Base-by-base conservation (phyloP, 257 asterid genomes). In the Oldenlandia corymbosa region DNA sequence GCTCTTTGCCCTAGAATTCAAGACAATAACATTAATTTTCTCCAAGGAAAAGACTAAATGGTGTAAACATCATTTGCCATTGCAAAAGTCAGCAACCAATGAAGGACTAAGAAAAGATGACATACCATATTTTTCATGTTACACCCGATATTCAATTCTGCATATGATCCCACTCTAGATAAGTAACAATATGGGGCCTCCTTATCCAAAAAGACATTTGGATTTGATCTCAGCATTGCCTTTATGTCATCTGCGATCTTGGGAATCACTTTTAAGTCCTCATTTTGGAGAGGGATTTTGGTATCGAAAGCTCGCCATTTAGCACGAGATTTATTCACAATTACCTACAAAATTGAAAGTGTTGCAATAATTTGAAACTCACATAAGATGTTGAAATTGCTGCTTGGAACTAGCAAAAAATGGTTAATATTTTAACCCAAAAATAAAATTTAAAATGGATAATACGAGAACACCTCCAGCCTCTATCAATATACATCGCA, bases 321-420 rank as follows among this genome's bases (percentile, higher is more conserved):
- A 65, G 97, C 97, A 58, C 97, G 85, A 4, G 99, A 87, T 77
- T 93, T 90, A 62, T 93, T 93, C 64, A 93, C 87, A 73, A 93
- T 89, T 28, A 87, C 91, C 99, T 93, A 70, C 46, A 71, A 70
- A 64, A 64, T 60, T 34, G 30, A 17, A 21, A 39, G 61, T 10
- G 24, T n/a, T 6, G 37, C 55, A 1, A 5, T 2, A 54, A 54
- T 42, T 10, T 39, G 14, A 26, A 23, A 24, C 39, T 10, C 20
- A 39, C 57, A 21, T 21, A 45, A 63, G n/a, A n/a, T 30, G 41
- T 17, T 37, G 26, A 31, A 30, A 18, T 28, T 54, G 4, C 36
- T 54, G 34, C 23, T 16, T 14, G 39, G 18, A 5, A 56, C 14
- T 23, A 56, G 18, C 36, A 11, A 42, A 42, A 5, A 55, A 55